Evolutionary conservation across 2,329 filamentous ascomycete species (phyloP), one percentile per base, ranked within the genome.

Genomic region (Phialophora verrucosa): DNA sequence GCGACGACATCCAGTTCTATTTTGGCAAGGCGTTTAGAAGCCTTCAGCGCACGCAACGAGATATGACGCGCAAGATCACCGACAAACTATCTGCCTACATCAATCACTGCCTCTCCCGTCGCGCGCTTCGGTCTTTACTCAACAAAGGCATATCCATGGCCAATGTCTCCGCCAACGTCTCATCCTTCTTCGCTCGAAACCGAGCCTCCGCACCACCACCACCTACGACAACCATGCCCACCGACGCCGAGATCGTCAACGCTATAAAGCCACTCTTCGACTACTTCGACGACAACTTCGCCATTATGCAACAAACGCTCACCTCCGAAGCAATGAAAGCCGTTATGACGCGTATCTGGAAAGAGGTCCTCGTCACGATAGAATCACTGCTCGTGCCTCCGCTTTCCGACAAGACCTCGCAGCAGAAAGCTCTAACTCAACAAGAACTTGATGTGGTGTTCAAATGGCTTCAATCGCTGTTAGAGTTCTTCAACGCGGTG

Each of bases 281-380:
- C 62, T 99, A 99, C 78, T 99, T 99, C 76, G 92, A 99, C 76
- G 94, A 97, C 76, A 99, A 99, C 75, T 99, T 99, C 78, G 92
- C 93, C 66, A 97, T 98, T 73, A 97, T 99, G 93, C 97, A 98
- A 80, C 89, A 95, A 78, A 97, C 94, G 0, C 83, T 99, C 64
- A 98, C 95, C 0, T 90, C 93, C 65, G 90, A 92, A 64, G 96
- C 95, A n/a, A 97, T 99, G 94, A 88, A 93, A 73, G 93, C 95
- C 76, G 95, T 99, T 73, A 99, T 99, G 95, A 96, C 93, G 25
- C 88, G 95, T 53, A 81, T 99, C 5, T 99, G 95, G 95, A 99
- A 99, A 79, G 95, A 99, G 78, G 93, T 97, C 0, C 84, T 99
- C 17, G 89, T 93, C 73, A 96, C 94, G 0, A 91, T 98, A 70